Percentiles rank a stretch among this genome's conserved stretches.
Evolutionary conservation across 768 basidiomycete species (phyloP).

Genomic region (Chalciporus pseudorubinellus): DNA sequence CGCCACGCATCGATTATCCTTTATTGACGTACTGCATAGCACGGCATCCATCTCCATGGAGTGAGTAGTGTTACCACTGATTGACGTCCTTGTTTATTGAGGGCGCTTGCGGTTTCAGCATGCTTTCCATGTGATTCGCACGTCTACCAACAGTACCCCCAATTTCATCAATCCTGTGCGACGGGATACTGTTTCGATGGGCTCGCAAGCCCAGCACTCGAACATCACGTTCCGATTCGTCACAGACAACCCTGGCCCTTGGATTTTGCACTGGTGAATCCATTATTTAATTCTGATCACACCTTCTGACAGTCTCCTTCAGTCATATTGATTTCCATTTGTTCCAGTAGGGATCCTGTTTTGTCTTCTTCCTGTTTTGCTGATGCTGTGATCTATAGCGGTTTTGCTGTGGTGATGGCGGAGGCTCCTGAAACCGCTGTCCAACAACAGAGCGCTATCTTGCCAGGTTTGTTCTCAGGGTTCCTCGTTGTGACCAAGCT

Average conservation of each 20-base stretch:
- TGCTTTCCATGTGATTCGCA: conserved; percentile 38
- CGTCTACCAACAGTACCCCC: conserved; percentile 27
- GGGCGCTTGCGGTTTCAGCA: conserved; percentile 25
- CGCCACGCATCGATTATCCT: background rate
- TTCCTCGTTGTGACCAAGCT: background rate
- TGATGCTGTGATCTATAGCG: conserved; percentile 18
- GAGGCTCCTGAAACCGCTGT: conserved; percentile 22
- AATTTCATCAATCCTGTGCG: conserved; percentile 39
- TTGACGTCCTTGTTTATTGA: background rate
- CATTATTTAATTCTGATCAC: background rate
- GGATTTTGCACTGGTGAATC: conserved; percentile 45
- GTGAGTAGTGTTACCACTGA: conserved; percentile 22
- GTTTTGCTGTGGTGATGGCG: conserved; percentile 32
- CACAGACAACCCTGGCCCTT: conserved; percentile 67
- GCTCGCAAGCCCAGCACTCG: conserved; percentile 33
- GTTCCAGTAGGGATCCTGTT: conserved; percentile 13
- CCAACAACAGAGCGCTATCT: conserved; percentile 14
- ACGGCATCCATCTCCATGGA: conserved; percentile 43
- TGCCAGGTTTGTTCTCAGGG: conserved; percentile 20
- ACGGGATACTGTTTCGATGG: conserved; percentile 36
- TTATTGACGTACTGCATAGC: conserved; percentile 18
- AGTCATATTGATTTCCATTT: conserved; percentile 35
- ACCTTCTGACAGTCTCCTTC: background rate
- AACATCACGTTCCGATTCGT: conserved; percentile 56
- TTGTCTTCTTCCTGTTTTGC: background rate